Base-by-base conservation (phyloP, 331 rosid species). In the Malus hybrid region DNA sequence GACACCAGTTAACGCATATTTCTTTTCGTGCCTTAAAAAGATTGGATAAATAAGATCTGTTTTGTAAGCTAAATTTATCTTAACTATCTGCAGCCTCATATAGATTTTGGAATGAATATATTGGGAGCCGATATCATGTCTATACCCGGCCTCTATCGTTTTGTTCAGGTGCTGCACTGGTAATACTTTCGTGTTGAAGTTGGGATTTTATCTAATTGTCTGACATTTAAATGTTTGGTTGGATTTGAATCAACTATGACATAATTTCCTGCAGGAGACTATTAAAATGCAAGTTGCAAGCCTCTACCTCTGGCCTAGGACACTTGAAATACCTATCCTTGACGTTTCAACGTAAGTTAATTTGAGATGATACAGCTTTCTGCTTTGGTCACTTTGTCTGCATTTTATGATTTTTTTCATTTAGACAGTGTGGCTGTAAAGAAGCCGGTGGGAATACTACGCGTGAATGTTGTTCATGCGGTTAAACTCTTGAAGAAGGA, bases 61-160 rank as follows among this genome's bases (percentile, higher is more conserved):
- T 75, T 69, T 52, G 12, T 61, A 57, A 72, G 68, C 81, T 67
- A 73, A 24, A 44, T 63, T 46, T 60, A 33, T 61, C 19, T 79
- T 69, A 75, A 73, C 42, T 71, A 65, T 77, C 27, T 77, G 78
- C 90, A 94, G 99, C 99, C 99, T 31, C 89, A 89, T 69, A 84
- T 94, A 66, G 99, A 94, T 79, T 94, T 94, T 54, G 99, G 99
- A 65, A 39, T 90, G 86, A 83, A 83, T 52, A 67, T 94, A 79
- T 82, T 80, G 65, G 99, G 99, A 86, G 99, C 90, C 56, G 99
- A 94, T 83, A 32, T 92, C 82, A 90, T 94, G 99, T 85, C 99
- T 59, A 88, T 94, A 73, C 97, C 97, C 5, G 96, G 96, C 80
- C 85, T 94, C 69, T 87, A 92, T 81, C 88, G 85, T 83, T 87